phyloP scores from a whole-genome alignment of 2,329 filamentous ascomycete species.

The Pestalotiopsis sp. region DNA sequence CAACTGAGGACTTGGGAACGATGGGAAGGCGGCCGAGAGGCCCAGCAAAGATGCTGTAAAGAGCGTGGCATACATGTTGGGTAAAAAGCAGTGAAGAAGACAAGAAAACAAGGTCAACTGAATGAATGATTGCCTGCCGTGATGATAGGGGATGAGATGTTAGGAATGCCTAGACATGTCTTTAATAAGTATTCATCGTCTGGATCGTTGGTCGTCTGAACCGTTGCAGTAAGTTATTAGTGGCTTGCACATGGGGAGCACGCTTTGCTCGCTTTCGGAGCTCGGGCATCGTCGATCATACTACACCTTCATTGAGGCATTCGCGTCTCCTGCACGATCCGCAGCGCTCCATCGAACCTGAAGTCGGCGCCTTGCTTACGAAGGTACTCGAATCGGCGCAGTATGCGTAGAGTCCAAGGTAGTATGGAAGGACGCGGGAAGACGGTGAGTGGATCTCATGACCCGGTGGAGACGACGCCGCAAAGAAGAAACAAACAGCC shows the following conservation, averaged over 20 bases:
- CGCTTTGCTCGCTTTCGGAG: background rate
- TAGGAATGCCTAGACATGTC: background rate
- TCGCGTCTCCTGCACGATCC: conserved; percentile 1
- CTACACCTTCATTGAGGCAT: background rate
- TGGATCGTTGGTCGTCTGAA: background rate
- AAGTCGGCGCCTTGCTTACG: background rate
- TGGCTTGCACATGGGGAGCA: background rate
- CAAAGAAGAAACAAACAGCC: background rate
- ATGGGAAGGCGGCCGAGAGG: conserved; percentile 6
- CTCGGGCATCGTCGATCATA: background rate
- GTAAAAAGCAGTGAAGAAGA: background rate
- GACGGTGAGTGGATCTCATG: background rate
- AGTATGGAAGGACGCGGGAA: background rate
- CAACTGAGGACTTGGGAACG: background rate
- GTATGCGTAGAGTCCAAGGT: background rate
- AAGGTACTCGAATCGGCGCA: background rate
- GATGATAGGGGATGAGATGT: background rate
- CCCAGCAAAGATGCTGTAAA: conserved; percentile 9
- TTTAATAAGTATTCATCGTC: background rate
- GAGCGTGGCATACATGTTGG: conserved; percentile 5
- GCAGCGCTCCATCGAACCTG: background rate
- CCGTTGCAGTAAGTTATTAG: background rate
- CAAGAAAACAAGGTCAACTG: background rate
- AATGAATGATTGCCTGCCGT: background rate
- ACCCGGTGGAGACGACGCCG: background rate